A percentile compares a stretch with the other conserved stretches of the same genome.
phyloP scores from a whole-genome alignment of 805 yeast species.

The Saturnispora bothae region DNA sequence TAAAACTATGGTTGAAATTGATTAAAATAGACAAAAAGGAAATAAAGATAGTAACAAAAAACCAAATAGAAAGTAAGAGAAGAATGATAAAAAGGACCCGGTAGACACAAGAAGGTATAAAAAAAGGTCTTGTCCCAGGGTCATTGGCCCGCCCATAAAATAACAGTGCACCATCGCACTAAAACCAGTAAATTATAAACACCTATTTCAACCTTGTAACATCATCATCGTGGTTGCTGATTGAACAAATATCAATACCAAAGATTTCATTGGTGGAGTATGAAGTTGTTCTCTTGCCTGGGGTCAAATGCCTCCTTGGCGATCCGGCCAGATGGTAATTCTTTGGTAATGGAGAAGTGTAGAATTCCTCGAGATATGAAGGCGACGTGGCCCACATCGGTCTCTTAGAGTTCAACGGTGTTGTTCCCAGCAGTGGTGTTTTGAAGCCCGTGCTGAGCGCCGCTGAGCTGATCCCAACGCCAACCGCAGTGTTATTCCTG shows the following conservation, averaged over 20 bases:
- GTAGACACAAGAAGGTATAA: not conserved
- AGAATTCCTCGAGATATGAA: conserved; percentile 55
- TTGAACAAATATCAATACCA: conserved; percentile 46
- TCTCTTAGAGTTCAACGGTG: conserved; percentile 29
- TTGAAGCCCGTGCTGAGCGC: conserved; percentile 20
- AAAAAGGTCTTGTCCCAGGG: too few relatives aligned
- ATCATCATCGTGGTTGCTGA: conserved; percentile 22
- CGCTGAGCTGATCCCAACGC: too few relatives aligned
- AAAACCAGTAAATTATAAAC: not conserved
- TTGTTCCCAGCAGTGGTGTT: conserved; percentile 20
- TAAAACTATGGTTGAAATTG: too few relatives aligned
- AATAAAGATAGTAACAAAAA: not conserved
- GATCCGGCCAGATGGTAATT: not conserved
- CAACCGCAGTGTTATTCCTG: too few relatives aligned
- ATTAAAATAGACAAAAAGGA: too few relatives aligned
- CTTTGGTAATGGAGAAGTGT: conserved; percentile 34
- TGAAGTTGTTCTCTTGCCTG: too few relatives aligned
- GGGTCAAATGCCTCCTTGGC: not conserved
- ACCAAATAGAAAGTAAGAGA: not conserved
- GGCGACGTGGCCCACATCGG: conserved; percentile 61
- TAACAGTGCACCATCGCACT: too few relatives aligned
- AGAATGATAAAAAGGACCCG: not conserved
- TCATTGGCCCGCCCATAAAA: too few relatives aligned
- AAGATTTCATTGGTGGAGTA: conserved; percentile 38
- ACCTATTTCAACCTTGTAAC: not conserved